Evolutionary conservation across 441 rosid species (phyloP), one percentile per base, ranked within the genome.

Genomic region (Erodium moschatum): DNA sequence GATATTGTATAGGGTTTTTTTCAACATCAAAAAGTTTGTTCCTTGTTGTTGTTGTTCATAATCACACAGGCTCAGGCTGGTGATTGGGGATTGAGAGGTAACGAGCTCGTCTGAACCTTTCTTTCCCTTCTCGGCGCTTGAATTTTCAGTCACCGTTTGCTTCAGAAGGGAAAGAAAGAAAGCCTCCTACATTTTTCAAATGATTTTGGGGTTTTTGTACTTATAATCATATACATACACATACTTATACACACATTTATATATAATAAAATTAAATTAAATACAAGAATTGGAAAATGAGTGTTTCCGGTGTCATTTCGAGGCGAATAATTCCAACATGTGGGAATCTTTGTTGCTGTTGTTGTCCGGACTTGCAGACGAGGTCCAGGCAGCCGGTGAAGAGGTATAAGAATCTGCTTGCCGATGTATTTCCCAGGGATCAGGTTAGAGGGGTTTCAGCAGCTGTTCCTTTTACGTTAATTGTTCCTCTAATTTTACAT

Each of bases 361-460:
- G 85, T 74, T 94, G 97, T 78, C 99, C 99, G 33, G 91, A 83
- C 15, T 60, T 90, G 79, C 82, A 96, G 74, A 84, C 99, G 6
- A 82, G 99, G 84, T 91, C 99, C 67, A 85, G 97, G 74, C 99
- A 94, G 82, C 99, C 96, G 52, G 90, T 94, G 70, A 94, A 91
- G 92, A 82, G 99, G 83, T 94, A 91, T 80, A 91, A 91, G 97
- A 91, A 94, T 86, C 90, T 95, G 73, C 86, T 95, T 63, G 74
- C 97, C 0, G 87, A 87, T 67, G 87, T 91, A 69, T 95, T 91
- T 76, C 99, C 97, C 24, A 85, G 81, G 69, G 77, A 81, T 72
- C 96, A 83, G 97, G 99, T 94, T 78, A 29, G 81, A 42, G 6
- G 29, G 29, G 0, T 3, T 24, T 58, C 24, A 56, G 63, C 61